Percentiles rank a stretch among this genome's conserved stretches.
Conservation (phyloP, 2,329 filamentous ascomycete species). For the Beauveria caledonica region DNA sequence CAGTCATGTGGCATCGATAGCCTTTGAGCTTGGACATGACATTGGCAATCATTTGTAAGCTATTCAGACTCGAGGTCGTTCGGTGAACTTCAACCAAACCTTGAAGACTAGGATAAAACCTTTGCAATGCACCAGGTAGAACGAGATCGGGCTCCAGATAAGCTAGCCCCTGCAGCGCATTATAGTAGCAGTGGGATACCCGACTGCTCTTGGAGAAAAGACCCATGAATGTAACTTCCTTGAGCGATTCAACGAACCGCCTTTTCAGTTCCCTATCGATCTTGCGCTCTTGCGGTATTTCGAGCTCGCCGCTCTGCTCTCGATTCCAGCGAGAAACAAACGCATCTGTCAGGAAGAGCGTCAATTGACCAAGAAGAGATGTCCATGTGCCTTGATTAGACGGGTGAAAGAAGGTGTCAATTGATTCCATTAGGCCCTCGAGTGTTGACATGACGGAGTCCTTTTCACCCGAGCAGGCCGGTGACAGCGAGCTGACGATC, state of each 20-base stretch:
- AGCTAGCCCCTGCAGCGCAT: conserved; percentile 79
- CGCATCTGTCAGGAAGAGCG: conserved; percentile 87
- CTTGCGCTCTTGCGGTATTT: conserved; percentile 69
- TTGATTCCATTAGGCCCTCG: conserved; percentile 85
- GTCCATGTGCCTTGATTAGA: conserved; percentile 94
- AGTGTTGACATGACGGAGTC: conserved; percentile 77
- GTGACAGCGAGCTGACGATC: conserved; percentile 89
- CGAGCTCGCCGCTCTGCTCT: conserved; percentile 85
- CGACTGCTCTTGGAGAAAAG: conserved; percentile 93
- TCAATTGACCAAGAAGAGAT: conserved; percentile 77
- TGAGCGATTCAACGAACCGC: conserved; percentile 81
- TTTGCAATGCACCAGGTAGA: conserved; percentile 83
- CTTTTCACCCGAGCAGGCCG: conserved; percentile 65
- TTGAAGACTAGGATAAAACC: conserved; percentile 95
- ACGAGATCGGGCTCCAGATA: conserved; percentile 89
- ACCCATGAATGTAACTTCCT: conserved; percentile 95
- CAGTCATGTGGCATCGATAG: conserved; percentile 94
- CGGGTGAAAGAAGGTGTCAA: conserved; percentile 98
- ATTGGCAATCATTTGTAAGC: conserved; percentile 84
- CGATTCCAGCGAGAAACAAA: conserved; percentile 98
- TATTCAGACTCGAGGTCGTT: conserved; percentile 86
- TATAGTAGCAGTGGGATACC: conserved; percentile 85
- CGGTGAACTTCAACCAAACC: conserved; percentile 95
- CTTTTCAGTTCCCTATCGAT: conserved; percentile 75
- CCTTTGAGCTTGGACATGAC: conserved; percentile 89